Conservation (phyloP, 2,329 filamentous ascomycete species). For the Reticulascus tulasneorum region DNA sequence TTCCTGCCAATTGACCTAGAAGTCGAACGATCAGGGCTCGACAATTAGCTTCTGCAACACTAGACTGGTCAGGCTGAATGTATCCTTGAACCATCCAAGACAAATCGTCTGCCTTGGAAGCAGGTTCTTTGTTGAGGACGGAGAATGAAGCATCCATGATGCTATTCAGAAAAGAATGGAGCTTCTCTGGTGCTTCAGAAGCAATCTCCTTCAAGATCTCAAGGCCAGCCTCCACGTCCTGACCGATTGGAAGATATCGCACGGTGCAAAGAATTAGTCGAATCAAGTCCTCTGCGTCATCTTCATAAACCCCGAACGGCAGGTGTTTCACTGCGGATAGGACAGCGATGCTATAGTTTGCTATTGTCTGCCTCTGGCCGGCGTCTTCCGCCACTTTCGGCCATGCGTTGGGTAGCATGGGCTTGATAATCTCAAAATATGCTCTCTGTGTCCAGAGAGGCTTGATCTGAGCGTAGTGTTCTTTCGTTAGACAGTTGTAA, state of each 20-base stretch:
- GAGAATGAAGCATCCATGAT: constrained; percentile 41
- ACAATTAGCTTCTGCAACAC: constrained; percentile 22
- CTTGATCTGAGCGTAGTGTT: constrained; percentile 37
- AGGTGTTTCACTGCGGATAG: constrained; percentile 48
- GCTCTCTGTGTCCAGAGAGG: constrained; percentile 46
- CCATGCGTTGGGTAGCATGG: constrained; percentile 40
- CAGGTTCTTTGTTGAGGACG: constrained; percentile 27
- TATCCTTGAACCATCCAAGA: constrained; percentile 27
- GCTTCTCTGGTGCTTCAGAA: constrained; percentile 37
- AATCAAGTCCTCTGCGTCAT: constrained; percentile 43
- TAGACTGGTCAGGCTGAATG: constrained; percentile 9
- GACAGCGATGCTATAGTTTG: constrained; percentile 42
- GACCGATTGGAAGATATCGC: constrained; percentile 33
- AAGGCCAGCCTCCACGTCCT: constrained; percentile 45
- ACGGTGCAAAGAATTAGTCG: constrained; percentile 46
- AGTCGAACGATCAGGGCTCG: constrained; percentile 46
- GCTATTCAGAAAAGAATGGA: constrained; percentile 44
- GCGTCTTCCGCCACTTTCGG: constrained; percentile 23
- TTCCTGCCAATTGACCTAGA: constrained; percentile 43
- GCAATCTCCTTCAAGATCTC: constrained; percentile 46
- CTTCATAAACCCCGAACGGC: constrained; percentile 46
- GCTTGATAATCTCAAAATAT: constrained; percentile 42
- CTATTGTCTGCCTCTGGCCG: no score
- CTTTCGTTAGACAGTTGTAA: constrained; percentile 32
- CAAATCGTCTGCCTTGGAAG: constrained; percentile 18